Evolutionary conservation across 2,329 filamentous ascomycete species (phyloP), one percentile per base, ranked within the genome.

Genomic region (Diplodia sapinea): DNA sequence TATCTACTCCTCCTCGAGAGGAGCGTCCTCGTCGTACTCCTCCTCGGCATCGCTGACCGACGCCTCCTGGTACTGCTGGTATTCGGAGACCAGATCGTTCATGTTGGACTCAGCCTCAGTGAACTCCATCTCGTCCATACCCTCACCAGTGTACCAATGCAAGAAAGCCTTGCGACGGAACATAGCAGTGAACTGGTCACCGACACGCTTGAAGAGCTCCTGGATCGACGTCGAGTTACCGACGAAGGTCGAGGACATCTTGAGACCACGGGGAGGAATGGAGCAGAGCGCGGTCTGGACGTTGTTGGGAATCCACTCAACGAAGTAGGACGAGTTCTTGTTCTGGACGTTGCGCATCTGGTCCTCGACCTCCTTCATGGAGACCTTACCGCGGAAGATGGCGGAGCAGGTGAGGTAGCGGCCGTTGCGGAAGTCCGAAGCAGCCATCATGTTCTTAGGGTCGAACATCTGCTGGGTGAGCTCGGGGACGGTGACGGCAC

Each of bases 41-140:
- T 97, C 94, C 85, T 98, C 94, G 76, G 93, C 94, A 84, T 99
- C 95, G 70, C 95, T 96, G 83, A 97, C 89, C 78, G 92, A 92
- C 81, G 95, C 95, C 83, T 99, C 95, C 89, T 99, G 95, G 90
- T 99, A 99, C 85, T 99, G 95, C 89, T 98, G 95, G 88, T 99
- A 99, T 84, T 99, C 95, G 70, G 93, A 96, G 78, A 99, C 94
- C 80, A 99, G 87, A 83, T 99, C 95, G 87, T 99, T 98, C 95
- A 99, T 98, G 88, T 99, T 99, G 85, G 92, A 96, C 90, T 99
- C 95, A 76, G 95, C 95, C 89, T 99, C 95, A 80, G 95, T 99
- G 88, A 99, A 99, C 87, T 99, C 95, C 95, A 99, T 98, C 91
- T 99, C 95, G 85, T 99, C 95, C 95, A 99, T 99, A 86, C 95